A percentile compares a stretch with the other conserved stretches of the same genome.
Evolutionary conservation across 2,329 filamentous ascomycete genomes (phyloP).

Genomic region (Fusarium avenaceum): DNA sequence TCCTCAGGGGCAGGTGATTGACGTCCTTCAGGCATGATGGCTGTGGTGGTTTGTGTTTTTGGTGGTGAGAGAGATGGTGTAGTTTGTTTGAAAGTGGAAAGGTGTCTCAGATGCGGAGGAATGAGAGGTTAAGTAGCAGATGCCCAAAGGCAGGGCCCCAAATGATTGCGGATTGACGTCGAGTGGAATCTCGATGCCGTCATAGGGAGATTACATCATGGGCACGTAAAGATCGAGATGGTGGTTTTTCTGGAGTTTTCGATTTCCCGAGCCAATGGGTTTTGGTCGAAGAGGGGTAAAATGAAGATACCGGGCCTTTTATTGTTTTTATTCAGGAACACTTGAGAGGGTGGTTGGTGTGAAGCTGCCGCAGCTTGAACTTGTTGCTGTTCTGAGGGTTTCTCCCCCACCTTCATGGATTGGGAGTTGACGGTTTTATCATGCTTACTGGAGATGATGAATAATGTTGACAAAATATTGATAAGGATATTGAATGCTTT

Average conservation of each 20-base stretch:
- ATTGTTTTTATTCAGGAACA: conserved; percentile 10
- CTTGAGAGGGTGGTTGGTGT: not conserved
- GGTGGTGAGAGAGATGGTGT: conserved; percentile 2
- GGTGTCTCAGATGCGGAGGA: conserved; percentile 3
- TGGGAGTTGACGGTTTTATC: conserved; percentile 2
- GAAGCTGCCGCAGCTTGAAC: conserved; percentile 19
- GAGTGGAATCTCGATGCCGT: conserved; percentile 44
- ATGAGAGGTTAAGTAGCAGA: conserved; percentile 23
- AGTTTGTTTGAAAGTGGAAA: conserved; percentile 10
- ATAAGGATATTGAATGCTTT: not conserved
- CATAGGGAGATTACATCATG: conserved; percentile 50
- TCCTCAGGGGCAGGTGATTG: conserved; percentile 82
- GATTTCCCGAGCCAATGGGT: conserved; percentile 1
- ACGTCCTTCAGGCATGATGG: conserved; percentile 78
- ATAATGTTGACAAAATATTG: conserved; percentile 2
- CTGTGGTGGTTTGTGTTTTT: conserved; percentile 40
- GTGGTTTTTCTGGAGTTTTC: conserved; percentile 13
- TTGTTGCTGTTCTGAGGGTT: not conserved
- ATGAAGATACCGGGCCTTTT: conserved; percentile 8
- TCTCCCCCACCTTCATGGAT: conserved; percentile 13
- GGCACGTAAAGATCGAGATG: conserved; percentile 36
- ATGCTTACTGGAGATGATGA: conserved; percentile 14
- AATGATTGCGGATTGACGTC: conserved; percentile 48
- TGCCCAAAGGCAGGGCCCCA: not conserved
- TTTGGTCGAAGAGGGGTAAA: not conserved